Evolutionary conservation across 2,329 filamentous ascomycete species (phyloP).

Genomic region (Apiospora phragmitis): DNA sequence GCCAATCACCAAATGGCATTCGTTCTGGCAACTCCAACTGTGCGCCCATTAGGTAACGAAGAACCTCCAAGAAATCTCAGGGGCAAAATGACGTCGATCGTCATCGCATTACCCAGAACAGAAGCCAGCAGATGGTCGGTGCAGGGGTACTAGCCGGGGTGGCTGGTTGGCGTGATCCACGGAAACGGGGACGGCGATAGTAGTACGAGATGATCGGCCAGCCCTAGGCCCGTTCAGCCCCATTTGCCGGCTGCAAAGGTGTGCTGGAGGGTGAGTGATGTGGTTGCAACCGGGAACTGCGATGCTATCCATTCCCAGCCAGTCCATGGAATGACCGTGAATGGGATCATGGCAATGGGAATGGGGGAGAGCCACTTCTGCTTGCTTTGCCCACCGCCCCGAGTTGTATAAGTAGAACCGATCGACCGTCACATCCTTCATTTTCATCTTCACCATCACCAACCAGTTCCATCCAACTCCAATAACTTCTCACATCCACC

Average conservation of each 20-base stretch:
- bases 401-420: background rate
- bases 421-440: background rate
- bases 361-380: background rate
- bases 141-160: background rate
- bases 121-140: background rate
- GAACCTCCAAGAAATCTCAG: background rate
- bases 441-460: background rate
- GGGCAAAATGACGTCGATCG: background rate
- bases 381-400: background rate
- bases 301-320: background rate
- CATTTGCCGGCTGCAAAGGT: background rate
- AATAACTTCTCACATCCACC: background rate
- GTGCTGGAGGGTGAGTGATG: background rate
- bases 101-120: background rate
- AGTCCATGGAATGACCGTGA: background rate
- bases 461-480: background rate
- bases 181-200: background rate
- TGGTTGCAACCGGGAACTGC: background rate
- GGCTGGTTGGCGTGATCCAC: background rate
- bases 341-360: background rate
- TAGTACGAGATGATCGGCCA: conserved; percentile 1
- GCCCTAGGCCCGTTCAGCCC: background rate
- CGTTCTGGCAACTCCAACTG: no score
- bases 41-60: background rate
- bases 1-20: background rate